These are phyloP conservation scores for Fusarium armeniacum DNA, from an alignment of 2,329 filamentous ascomycete genomes.

Conservation along the genomic window DNA sequence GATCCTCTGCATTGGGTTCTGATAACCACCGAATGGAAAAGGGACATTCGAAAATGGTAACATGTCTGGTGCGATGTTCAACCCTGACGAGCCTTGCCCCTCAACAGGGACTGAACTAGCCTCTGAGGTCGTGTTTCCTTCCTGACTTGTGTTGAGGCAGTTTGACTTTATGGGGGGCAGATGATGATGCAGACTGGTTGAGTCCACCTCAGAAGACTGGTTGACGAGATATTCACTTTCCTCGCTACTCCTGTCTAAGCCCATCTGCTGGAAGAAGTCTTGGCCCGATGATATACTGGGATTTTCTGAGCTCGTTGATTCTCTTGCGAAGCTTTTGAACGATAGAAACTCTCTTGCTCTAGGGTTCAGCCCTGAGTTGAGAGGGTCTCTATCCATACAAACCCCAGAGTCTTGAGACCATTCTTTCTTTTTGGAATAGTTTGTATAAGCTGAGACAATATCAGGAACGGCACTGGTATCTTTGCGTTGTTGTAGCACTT, in stretches of 20 bases:
- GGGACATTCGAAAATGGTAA: conserved; percentile 2
- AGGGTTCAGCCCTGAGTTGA: conserved; percentile 50
- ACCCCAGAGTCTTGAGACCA: conserved; percentile 41
- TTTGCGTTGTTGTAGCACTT: neutral
- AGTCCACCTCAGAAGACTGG: neutral
- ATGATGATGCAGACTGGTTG: neutral
- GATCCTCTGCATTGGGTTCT: conserved; percentile 1
- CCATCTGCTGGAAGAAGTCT: neutral
- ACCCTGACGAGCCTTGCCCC: neutral
- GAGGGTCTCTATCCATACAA: conserved; percentile 19
- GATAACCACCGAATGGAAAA: conserved; percentile 4
- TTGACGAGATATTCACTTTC: neutral
- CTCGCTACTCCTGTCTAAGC: neutral
- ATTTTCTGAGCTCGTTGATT: neutral
- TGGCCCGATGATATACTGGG: neutral
- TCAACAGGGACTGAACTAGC: neutral
- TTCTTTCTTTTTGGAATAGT: conserved; percentile 11
- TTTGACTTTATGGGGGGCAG: conserved; percentile 4
- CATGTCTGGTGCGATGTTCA: neutral
- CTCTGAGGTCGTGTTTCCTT: neutral
- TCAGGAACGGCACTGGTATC: conserved; percentile 23
- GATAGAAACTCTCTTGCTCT: conserved; percentile 55
- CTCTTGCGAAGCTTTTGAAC: conserved; percentile 23
- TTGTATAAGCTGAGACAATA: conserved; percentile 8
- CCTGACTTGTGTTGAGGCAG: neutral